Evolutionary conservation across 2,329 filamentous ascomycete species (phyloP), one percentile per base, ranked within the genome.

Genomic region (Aspergillus fumigatus): DNA sequence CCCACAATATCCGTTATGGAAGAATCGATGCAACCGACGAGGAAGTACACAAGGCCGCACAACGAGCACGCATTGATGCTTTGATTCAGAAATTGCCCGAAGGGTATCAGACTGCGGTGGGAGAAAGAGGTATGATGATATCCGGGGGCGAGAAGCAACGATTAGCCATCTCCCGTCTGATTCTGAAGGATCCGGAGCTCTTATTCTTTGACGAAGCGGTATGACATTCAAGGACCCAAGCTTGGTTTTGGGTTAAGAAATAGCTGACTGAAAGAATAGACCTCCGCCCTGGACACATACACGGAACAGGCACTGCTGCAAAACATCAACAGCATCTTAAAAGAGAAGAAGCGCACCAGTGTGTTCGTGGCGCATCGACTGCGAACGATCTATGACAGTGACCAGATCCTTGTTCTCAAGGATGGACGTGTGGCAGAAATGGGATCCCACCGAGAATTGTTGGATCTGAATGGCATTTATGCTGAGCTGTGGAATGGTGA

Each of bases 111-210:
- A 97, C 94, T 21, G 92, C 88, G 74, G 94, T 97, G 26, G 93
- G 93, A 53, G 93, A 97, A 78, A 84, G 93, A 49, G 92, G 92
- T 1, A 87, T 97, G 84, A 97, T 97, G 92, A 96, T 97, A 48
- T 95, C 90, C 0, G 92, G 90, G 2, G 92, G 92, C 32, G 93
- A 97, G 77, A 97, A 97, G 75, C 92, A 97, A 75, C 85, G 92
- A 3, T 78, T 97, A 10, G 93, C 93, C 0, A 85, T 97, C 25
- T 90, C 89, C 26, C 81, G 92, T 47, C 73, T 97, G 41, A 82
- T 97, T 1, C 80, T 97, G 56, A 97, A 97, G 73, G 90, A 97
- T 63, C 91, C 92, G 3, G 90, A 91, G 1, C 76, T 97, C 27
- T 78, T 97, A 0, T 97, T 97, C 82, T 97, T 97, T 65, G 92